Percentiles rank a stretch among this genome's conserved stretches.
Evolutionary conservation across 2,329 filamentous ascomycete genomes (phyloP).

Genomic region (Sclerotinia minor): DNA sequence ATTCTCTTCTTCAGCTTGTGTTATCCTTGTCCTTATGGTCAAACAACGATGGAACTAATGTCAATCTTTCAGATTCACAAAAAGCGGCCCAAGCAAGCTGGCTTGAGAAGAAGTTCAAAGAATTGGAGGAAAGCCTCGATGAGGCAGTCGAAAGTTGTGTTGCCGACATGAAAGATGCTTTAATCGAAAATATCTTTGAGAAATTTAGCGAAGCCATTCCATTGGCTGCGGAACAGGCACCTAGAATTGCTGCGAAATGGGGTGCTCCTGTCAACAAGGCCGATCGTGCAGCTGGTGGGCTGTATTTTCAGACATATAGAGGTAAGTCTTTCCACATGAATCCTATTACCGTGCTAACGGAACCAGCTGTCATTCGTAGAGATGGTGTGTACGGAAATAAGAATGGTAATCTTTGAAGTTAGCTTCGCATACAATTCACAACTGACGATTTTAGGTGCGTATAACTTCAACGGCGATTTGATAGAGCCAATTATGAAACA

Average conservation of each 20-base stretch:
- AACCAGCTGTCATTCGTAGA: constrained; percentile 51
- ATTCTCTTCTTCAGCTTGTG: constrained; percentile 51
- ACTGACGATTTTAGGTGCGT: background rate
- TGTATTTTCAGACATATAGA: constrained; percentile 55
- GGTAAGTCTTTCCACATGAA: background rate
- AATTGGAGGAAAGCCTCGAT: constrained; percentile 47
- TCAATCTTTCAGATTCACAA: constrained; percentile 46
- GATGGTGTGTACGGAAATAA: constrained; percentile 49
- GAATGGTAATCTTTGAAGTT: constrained; percentile 36
- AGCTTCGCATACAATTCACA: background rate
- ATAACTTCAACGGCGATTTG: constrained; percentile 16
- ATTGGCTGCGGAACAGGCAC: constrained; percentile 44
- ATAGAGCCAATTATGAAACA: constrained; percentile 33
- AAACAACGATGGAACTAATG: constrained; percentile 45
- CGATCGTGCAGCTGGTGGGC: constrained; percentile 47
- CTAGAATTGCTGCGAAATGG: constrained; percentile 45
- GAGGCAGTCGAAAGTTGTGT: constrained; percentile 44
- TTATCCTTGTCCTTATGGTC: constrained; percentile 53
- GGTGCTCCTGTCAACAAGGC: constrained; percentile 42
- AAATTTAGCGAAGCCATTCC: constrained; percentile 46
- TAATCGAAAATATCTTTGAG: constrained; percentile 51
- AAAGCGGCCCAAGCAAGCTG: constrained; percentile 43
- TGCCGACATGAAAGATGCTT: constrained; percentile 44
- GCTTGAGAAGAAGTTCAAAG: constrained; percentile 44
- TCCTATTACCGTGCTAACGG: background rate